Base-by-base conservation (phyloP, 2,329 filamentous ascomycete genomes). In the Sordariomycetes sp. region DNA sequence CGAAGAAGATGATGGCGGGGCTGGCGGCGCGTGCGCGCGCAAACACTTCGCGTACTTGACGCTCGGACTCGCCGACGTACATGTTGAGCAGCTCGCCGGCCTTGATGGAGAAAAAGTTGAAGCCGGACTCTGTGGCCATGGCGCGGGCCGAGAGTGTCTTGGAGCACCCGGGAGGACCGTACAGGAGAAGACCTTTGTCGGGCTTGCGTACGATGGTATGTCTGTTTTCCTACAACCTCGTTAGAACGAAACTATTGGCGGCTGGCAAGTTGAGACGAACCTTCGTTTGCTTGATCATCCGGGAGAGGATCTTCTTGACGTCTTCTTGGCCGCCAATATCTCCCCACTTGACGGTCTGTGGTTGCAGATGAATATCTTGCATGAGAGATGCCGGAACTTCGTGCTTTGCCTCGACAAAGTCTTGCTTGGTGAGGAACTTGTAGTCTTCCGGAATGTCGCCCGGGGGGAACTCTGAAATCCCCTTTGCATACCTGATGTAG, bases 1-100 rank as follows among this genome's bases (percentile, higher is more conserved):
- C 88, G 45, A 95, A 94, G 68, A 95, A n/a, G n/a, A n/a, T n/a
- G n/a, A n/a, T n/a, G n/a, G n/a, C n/a, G n/a, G n/a, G n/a, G n/a
- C n/a, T n/a, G n/a, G n/a, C n/a, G n/a, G n/a, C n/a, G n/a, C n/a
- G n/a, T n/a, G n/a, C n/a, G n/a, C n/a, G n/a, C n/a, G n/a, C n/a
- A n/a, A n/a, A n/a, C n/a, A n/a, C 75, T 36, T 86, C 82, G 24
- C 90, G 78, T 27, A 95, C 73, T 7, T 82, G 80, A 9, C 86
- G 77, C 60, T 96, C 90, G 3, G 87, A 90, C 56, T 96, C 90
- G 40, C 90, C 90, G 14, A 96, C 88, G 57, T 95, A 96, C 85
- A 94, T 94, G 60, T 87, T 93, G 39, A 94, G 78, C 10, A 95
- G 73, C 58, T 95, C 90, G 23, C 86, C 86, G 18, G 87, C 90